A percentile compares a stretch with the other conserved stretches of the same genome.
phyloP scores from a whole-genome alignment of 2,329 filamentous ascomycete genomes.

The Rhynchosporium graminicola region DNA sequence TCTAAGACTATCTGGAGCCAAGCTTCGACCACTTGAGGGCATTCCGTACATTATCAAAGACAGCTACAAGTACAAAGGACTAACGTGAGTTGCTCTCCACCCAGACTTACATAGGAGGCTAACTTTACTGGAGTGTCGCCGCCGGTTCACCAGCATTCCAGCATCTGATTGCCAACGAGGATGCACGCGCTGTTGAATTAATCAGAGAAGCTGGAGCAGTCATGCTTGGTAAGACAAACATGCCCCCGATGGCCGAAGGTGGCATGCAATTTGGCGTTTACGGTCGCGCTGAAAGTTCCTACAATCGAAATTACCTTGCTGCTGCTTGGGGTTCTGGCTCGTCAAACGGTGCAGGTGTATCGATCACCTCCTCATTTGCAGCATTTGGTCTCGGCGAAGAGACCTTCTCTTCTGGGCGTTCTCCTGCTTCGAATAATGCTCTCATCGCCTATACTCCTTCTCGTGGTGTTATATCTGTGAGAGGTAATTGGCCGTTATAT shows the following conservation, averaged over 20 bases:
- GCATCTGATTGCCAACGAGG: slow-evolving; percentile 50
- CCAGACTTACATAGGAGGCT: too few species aligned
- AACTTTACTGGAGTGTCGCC: slow-evolving; percentile 41
- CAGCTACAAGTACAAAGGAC: slow-evolving; percentile 54
- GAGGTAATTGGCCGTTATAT: slow-evolving; percentile 57
- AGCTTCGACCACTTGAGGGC: slow-evolving; percentile 44
- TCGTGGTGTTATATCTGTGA: slow-evolving; percentile 51
- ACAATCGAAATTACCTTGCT: slow-evolving; percentile 54
- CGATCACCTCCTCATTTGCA: slow-evolving; percentile 52
- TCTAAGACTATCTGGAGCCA: not conserved
- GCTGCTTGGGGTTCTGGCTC: slow-evolving; percentile 59
- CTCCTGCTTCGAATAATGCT: slow-evolving; percentile 58
- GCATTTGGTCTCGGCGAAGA: slow-evolving; percentile 57
- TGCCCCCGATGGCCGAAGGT: slow-evolving; percentile 60
- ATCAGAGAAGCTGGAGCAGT: slow-evolving; percentile 53
- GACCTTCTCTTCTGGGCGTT: slow-evolving; percentile 57
- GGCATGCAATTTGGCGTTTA: slow-evolving; percentile 59
- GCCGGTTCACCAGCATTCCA: slow-evolving; percentile 56
- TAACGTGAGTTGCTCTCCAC: slow-evolving; percentile 41
- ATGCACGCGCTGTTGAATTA: slow-evolving; percentile 51
- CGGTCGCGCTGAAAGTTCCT: slow-evolving; percentile 57
- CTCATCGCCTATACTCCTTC: slow-evolving; percentile 59
- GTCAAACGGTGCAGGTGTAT: slow-evolving; percentile 56
- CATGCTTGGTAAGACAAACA: slow-evolving; percentile 57
- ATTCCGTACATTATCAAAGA: slow-evolving; percentile 61